Base-by-base conservation (phyloP, 108 stramenopile genomes). In the Seminavis robusta region DNA sequence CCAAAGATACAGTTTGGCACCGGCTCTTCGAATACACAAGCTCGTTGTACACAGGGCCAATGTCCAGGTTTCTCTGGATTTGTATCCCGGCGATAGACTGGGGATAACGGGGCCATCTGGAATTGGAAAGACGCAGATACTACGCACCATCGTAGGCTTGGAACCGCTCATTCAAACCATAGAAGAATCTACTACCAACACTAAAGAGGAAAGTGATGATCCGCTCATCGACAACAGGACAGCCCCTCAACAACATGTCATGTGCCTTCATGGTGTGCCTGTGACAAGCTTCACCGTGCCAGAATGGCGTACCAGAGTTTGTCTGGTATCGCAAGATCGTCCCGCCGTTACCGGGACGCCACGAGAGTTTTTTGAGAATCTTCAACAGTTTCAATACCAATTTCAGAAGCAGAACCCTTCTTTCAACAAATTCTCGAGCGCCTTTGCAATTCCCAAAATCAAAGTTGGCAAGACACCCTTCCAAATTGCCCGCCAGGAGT, bases 281-380 rank as follows among this genome's bases (percentile, higher is more conserved):
- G 15, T 28, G 51, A 33, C 31, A 49, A 30, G 20, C 24, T 31
- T 56, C 17, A 52, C 20, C 39, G 47, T 52, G 49, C 33, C 49
- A 37, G 36, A 52, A 13, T 94, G 74, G 73, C 74, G 88, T 26
- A 52, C 29, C 0, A 36, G 56, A 24, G 88, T 93, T 17, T 60
- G 75, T 5, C 88, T 87, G 21, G 90, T 95, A 4, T 65, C 86
- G 7, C 94, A 93, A 61, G 54, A 73, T 50, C 80, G 67, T 41
- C 68, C 79, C 9, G 36, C 30, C 23, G 30, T 69, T 0, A 58
- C 59, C 2, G 80, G 84, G 15, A 85, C 77, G 10, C 84, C 84
- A 15, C 36, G 34, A 24, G 59, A 73, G n/a, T 76, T 80, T 33
- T 40, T 56, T 10, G 38, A 53, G 10, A 33, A 64, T 29, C 58